Evolutionary conservation across 805 yeast genomes (phyloP), one percentile per base, ranked within the genome.

Genomic region (Starmerella gropengiesseri): DNA sequence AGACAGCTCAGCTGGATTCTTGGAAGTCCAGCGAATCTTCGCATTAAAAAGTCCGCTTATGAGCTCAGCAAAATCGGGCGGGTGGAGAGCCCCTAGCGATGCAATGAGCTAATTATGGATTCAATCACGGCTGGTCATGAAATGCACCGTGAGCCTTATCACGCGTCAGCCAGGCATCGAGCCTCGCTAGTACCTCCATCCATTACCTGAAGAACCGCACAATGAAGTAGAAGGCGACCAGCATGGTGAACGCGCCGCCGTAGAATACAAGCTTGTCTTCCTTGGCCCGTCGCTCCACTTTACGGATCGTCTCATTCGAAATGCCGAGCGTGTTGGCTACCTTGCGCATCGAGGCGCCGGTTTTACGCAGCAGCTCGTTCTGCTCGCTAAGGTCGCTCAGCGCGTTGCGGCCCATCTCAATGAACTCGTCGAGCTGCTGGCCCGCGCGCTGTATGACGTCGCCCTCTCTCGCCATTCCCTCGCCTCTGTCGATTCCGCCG

Each of bases 261-360:
- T 81, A 86, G 57, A 91, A 91, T 23, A 91, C 65, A 69, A 84
- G 73, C 58, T 86, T 86, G 60, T 89, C 97, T 58, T 84, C 80
- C 52, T 73, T 74, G 9, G 94, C 89, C 43, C 94, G 71, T 52
- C 76, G 73, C 61, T 86, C 91, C 25, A 89, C 79, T 41, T 71
- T 69, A 43, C 81, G 68, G 36, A 91, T 85, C 1, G 97, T 89
- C 13, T 80, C 80, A 49, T 76, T 78, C 26, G 94, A 81, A 1
- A 91, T 81, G 5, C 96, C 96, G 46, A 91, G 68, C 1, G 95
- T 85, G 37, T 74, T 69, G 48, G 91, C 74, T 20, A 82, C 73
- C 40, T 75, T 71, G 35, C 77, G 74, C 65, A 91, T 69, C 50
- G 70, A 74, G 32, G 68, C 62, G 50, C 80, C 84, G 23, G 89